A percentile compares a stretch with the other conserved stretches of the same genome.
Evolutionary conservation across 371 early-diverging fungal genomes (phyloP).

Genomic region (Syncephalastrum contaminatum): DNA sequence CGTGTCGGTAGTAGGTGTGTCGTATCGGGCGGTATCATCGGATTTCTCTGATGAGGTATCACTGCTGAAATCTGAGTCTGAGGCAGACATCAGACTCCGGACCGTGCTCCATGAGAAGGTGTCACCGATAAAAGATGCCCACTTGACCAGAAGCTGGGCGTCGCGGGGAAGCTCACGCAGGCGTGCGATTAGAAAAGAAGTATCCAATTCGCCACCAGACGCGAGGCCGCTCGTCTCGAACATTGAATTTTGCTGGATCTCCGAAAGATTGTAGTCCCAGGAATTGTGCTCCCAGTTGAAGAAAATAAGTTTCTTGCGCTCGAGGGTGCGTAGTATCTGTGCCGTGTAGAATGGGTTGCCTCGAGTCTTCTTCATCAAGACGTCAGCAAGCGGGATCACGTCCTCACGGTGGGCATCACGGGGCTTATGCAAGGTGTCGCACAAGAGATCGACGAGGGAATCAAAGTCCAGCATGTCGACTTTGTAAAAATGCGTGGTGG

Average conservation of each 20-base stretch:
- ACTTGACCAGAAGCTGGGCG: slow-evolving; percentile 37
- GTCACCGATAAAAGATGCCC: slow-evolving; percentile 46
- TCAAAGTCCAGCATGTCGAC: slow-evolving; percentile 34
- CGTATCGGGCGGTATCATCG: slow-evolving; percentile 8
- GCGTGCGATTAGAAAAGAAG: slow-evolving; percentile 29
- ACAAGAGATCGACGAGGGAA: slow-evolving; percentile 34
- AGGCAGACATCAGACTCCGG: slow-evolving; percentile 30
- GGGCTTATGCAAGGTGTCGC: slow-evolving; percentile 36
- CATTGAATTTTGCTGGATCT: slow-evolving; percentile 22
- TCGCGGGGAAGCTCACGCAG: slow-evolving; percentile 34
- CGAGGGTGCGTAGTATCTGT: slow-evolving; percentile 35
- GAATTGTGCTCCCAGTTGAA: slow-evolving; percentile 48
- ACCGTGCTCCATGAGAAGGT: slow-evolving; percentile 46
- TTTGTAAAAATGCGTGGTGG: slow-evolving; percentile 25
- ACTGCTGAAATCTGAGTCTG: slow-evolving; percentile 24
- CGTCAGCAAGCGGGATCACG: slow-evolving; percentile 32
- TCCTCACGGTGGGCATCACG: slow-evolving; percentile 19
- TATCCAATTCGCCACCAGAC: slow-evolving; percentile 28
- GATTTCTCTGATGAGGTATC: slow-evolving; percentile 17
- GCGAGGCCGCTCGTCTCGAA: slow-evolving; percentile 11
- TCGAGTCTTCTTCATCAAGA: slow-evolving; percentile 32
- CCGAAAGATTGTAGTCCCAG: slow-evolving; percentile 41
- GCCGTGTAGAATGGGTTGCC: slow-evolving; percentile 46
- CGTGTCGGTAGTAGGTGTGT: neutral
- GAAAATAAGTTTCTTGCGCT: slow-evolving; percentile 43